Evolutionary conservation across 2,329 filamentous ascomycete species (phyloP), one percentile per base, ranked within the genome.

Genomic region (Epichloe aotearoae): DNA sequence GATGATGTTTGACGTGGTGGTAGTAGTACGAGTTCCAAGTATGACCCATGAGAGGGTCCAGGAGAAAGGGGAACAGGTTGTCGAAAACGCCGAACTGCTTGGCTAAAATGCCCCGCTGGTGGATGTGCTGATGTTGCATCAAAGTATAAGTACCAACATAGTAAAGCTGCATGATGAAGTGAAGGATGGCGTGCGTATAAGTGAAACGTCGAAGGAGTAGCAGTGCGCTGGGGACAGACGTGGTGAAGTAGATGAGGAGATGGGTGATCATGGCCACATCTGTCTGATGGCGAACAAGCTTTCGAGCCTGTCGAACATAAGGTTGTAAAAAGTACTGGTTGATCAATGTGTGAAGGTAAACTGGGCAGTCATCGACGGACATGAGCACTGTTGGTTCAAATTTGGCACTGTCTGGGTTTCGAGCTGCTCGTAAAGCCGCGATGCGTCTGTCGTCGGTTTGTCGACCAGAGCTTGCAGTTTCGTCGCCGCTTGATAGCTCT

Each of bases 1-100:
- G 86, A 61, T 91, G 86, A 61, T 89, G 85, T 70, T 91, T 91
- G 61, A 90, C 84, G 60, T 91, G 86, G 62, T 91, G 86, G 61
- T 88, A 90, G 63, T 77, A 91, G 68, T 91, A 91, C 2, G 82
- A 83, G 67, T 91, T 88, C 84, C 85, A 89, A 0, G 86, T 89
- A 61, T 91, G 86, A 11, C 86, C 86, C 77, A 88, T 84, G 51
- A 91, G 66, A 0, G 86, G 86, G 57, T 89, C 84, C 11, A 80
- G 70, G 40, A 90, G 64, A 61, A 88, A 91, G 0, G 86, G 86
- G 57, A 89, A 90, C 2, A 74, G 49, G 5, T 66, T 62, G 60
- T 91, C 86, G 52, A 90, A 65, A 33, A 74, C 59, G 36, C 68
- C 66, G 50, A 75, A 77, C 7, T 68, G 63, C 58, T 76, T 77